These are phyloP conservation scores for Penicillium sp. DNA, from an alignment of 2,329 filamentous ascomycete genomes.

Conservation along the genomic window DNA sequence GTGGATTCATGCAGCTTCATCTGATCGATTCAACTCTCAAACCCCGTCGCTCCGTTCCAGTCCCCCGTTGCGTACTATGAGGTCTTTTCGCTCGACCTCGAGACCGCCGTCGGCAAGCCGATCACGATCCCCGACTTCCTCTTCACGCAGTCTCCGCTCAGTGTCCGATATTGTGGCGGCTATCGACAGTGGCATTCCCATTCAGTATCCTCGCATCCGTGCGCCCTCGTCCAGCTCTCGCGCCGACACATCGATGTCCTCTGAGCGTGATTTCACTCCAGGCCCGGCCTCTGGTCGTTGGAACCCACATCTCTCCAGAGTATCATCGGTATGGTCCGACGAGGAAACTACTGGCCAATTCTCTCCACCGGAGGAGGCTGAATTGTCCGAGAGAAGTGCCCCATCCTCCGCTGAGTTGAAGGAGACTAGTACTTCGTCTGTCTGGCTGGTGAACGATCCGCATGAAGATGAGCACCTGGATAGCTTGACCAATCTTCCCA, in stretches of 20 bases:
- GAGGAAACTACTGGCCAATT: slow-evolving; percentile 31
- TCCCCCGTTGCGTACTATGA: slow-evolving; percentile 35
- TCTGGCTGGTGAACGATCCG: slow-evolving; percentile 36
- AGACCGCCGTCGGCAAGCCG: slow-evolving; percentile 29
- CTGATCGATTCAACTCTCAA: slow-evolving; percentile 34
- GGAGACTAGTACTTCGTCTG: slow-evolving; percentile 29
- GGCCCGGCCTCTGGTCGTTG: slow-evolving; percentile 38
- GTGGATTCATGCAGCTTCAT: slow-evolving; percentile 36
- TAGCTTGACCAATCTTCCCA: slow-evolving; percentile 37
- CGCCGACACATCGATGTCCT: slow-evolving; percentile 34
- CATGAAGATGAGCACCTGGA: slow-evolving; percentile 38
- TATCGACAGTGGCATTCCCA: slow-evolving; percentile 35
- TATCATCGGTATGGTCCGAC: slow-evolving; percentile 44
- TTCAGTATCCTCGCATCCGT: slow-evolving; percentile 41
- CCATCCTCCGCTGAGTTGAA: slow-evolving; percentile 25
- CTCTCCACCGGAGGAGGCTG: slow-evolving; percentile 22
- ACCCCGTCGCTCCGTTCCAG: slow-evolving; percentile 42
- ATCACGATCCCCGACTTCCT: slow-evolving; percentile 36
- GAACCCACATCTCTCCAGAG: slow-evolving; percentile 46
- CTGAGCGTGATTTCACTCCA: slow-evolving; percentile 33
- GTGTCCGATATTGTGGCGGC: slow-evolving; percentile 39
- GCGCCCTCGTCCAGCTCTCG: slow-evolving; percentile 42
- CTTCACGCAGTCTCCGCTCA: slow-evolving; percentile 32
- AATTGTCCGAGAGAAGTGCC: slow-evolving; percentile 23
- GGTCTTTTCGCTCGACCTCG: slow-evolving; percentile 37